Evolutionary conservation across 306 rosid genomes (phyloP).

Genomic region (Prunus mongolica): DNA sequence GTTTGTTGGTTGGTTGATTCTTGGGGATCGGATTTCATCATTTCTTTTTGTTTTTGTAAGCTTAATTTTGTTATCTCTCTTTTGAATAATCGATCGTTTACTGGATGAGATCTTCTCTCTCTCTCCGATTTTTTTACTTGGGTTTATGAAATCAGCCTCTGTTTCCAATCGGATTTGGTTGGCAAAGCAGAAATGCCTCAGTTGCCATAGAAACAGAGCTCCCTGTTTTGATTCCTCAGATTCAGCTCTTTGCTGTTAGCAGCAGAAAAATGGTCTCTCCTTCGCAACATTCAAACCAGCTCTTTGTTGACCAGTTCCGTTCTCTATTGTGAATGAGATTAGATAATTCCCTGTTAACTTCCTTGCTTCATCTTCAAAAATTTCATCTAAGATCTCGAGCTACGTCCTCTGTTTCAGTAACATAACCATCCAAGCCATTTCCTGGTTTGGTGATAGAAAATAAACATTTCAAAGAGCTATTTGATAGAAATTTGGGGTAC

Average conservation of each 20-base stretch:
- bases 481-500: neutral
- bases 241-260: neutral
- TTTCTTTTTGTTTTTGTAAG: neutral
- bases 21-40: constrained; percentile 16
- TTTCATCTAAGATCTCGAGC: neutral
- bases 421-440: neutral
- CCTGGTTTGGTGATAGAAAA: neutral
- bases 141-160: constrained; percentile 15
- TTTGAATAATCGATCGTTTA: neutral
- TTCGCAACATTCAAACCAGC: constrained; percentile 3
- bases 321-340: neutral
- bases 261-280: neutral
- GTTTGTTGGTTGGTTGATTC: constrained; percentile 7
- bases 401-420: neutral
- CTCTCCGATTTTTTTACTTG: neutral
- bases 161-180: neutral
- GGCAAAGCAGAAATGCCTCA: constrained; percentile 2
- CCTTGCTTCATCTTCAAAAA: neutral
- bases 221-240: neutral
- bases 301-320: neutral
- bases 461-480: no score
- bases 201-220: neutral
- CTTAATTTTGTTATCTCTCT: neutral
- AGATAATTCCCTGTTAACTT: neutral
- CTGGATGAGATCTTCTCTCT: constrained; percentile 14